These are phyloP conservation scores for Cryphonectria carpinicola DNA, from an alignment of 2,329 filamentous ascomycete genomes.

Conservation along the genomic window DNA sequence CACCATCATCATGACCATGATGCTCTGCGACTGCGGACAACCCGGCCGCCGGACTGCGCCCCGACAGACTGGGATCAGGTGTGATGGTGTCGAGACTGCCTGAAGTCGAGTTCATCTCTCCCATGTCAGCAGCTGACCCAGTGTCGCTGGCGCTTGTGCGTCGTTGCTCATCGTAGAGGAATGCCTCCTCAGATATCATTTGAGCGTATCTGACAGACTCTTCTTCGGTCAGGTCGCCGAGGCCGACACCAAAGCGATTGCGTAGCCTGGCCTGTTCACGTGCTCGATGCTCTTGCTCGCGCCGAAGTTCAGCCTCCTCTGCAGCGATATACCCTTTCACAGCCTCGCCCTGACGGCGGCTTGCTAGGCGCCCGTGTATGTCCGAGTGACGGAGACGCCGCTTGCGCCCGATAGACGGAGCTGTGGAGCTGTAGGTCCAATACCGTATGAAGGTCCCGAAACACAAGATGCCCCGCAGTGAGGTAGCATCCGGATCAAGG, in stretches of 20 bases:
- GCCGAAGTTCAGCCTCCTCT: slow-evolving; percentile 80
- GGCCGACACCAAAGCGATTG: slow-evolving; percentile 81
- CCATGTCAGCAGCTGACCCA: slow-evolving; percentile 54
- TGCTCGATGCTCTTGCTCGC: slow-evolving; percentile 68
- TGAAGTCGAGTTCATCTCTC: slow-evolving; percentile 48
- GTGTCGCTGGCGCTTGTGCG: slow-evolving; percentile 55
- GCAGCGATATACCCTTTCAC: slow-evolving; percentile 82
- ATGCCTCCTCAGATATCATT: slow-evolving; percentile 67
- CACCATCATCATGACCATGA: slow-evolving; percentile 36
- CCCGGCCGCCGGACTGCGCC: slow-evolving; percentile 38
- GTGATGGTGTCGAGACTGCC: slow-evolving; percentile 54
- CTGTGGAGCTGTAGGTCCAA: slow-evolving; percentile 90
- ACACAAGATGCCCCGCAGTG: slow-evolving; percentile 83
- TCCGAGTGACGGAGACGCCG: slow-evolving; percentile 74
- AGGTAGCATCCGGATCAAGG: slow-evolving; percentile 84
- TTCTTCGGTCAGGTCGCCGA: slow-evolving; percentile 69
- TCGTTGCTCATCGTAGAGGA: slow-evolving; percentile 59
- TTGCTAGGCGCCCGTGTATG: slow-evolving; percentile 53
- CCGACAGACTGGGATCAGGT: slow-evolving; percentile 57
- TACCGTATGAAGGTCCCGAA: slow-evolving; percentile 87
- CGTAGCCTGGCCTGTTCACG: slow-evolving; percentile 73
- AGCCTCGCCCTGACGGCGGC: slow-evolving; percentile 64
- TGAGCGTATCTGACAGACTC: slow-evolving; percentile 68
- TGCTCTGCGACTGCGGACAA: slow-evolving; percentile 33
- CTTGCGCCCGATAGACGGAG: slow-evolving; percentile 76